Base-by-base conservation (phyloP, 495 filamentous ascomycete species). In the Cercophora sp. region DNA sequence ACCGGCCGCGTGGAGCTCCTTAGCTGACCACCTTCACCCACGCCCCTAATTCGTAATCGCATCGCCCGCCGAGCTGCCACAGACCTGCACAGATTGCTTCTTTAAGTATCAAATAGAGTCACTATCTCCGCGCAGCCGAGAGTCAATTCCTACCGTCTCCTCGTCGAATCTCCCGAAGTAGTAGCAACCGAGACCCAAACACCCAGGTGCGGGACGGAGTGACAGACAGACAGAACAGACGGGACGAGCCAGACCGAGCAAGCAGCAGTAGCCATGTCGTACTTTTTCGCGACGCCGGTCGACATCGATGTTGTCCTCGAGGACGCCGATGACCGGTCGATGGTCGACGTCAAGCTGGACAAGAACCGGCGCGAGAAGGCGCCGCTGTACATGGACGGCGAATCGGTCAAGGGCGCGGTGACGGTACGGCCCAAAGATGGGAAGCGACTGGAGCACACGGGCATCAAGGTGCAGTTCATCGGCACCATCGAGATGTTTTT, bases 401-500 rank as follows among this genome's bases (percentile, higher is more conserved):
- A 99, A 77, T 96, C 90, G 44, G 94, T 99, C 56, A 96, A 94
- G 62, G 93, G 93, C 54, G 83, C 84, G 23, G 91, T 97, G 43
- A 97, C 94, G 5, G 83, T 99, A 60, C 77, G 93, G 62, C 93
- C 94, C 8, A 99, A 99, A 74, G 93, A 99, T 82, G 94, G 94
- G 55, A 96, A 96, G 75, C 81, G 94, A 61, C 72, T 99, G 64
- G 93, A 99, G 67, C 93, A 99, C 68, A 97, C 92, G 8, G 93
- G 93, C 54, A 97, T 99, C 78, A 99, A 99, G 75, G 91, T 99
- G 61, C 94, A 99, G 69, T 99, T 99, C 75, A 96, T 99, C 59
- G 93, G 93, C 60, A 94, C 92, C 48, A 99, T 99, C 78, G 92
- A 98, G 69, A 98, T 98, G 91, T 98, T 96, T 78, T 98, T 95